A percentile compares a stretch with the other conserved stretches of the same genome.
phyloP scores from a whole-genome alignment of 2,329 filamentous ascomycete genomes.

The Scopulariopsis brevicaulis region DNA sequence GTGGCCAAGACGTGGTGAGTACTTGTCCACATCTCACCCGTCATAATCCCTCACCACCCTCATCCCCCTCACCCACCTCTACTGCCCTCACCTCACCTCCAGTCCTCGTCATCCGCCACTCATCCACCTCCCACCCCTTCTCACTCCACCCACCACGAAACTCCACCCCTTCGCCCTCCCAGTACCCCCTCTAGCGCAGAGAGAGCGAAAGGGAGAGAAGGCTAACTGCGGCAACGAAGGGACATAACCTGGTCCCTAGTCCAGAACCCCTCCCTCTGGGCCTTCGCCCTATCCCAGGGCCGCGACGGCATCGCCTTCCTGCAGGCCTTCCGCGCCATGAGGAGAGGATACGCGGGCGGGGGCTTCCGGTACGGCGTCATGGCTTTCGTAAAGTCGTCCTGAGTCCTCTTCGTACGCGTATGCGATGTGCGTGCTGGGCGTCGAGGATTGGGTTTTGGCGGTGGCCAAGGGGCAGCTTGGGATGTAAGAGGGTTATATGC shows the following conservation, averaged over 20 bases:
- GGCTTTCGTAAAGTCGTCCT: conserved; percentile 33
- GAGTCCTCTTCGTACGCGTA: not conserved
- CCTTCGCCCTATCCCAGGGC: conserved; percentile 48
- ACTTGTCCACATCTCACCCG: conserved; percentile 1
- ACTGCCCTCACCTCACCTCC: not conserved
- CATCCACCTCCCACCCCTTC: too few species aligned
- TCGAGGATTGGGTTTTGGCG: too few species aligned
- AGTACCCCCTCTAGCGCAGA: too few species aligned
- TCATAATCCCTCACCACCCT: conserved; percentile 4
- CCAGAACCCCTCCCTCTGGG: conserved; percentile 48
- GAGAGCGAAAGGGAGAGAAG: not conserved
- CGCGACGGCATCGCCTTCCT: conserved; percentile 49
- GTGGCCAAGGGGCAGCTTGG: too few species aligned
- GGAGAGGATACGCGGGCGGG: conserved; percentile 45
- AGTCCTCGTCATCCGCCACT: too few species aligned
- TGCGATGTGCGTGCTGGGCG: too few species aligned
- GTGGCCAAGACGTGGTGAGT: conserved; percentile 47
- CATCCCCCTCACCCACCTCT: conserved; percentile 2
- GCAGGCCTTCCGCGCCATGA: conserved; percentile 50
- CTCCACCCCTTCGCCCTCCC: not conserved
- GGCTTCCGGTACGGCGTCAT: conserved; percentile 48
- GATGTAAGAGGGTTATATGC: too few species aligned
- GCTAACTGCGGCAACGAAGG: conserved; percentile 20
- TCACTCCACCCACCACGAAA: too few species aligned
- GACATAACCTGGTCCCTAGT: conserved; percentile 52